Conservation (phyloP, 768 basidiomycete genomes). For the Boletus subcaerulescens region DNA sequence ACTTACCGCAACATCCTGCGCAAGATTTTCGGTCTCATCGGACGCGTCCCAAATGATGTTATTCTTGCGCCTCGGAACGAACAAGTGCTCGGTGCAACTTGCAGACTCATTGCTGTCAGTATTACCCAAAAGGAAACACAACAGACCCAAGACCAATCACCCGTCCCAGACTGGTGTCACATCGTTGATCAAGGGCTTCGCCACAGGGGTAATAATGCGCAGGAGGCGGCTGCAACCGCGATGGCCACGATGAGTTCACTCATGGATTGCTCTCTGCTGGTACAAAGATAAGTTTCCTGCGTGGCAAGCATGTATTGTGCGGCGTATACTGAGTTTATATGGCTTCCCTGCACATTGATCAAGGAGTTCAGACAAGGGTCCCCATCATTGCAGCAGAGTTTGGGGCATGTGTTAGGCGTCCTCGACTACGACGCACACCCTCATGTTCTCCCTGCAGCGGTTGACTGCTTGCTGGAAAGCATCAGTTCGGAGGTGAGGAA, state of each 20-base stretch:
- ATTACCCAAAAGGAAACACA: constrained; percentile 57
- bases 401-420: constrained; percentile 65
- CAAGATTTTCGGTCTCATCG: constrained; percentile 67
- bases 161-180: constrained; percentile 60
- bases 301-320: constrained; percentile 5
- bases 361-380: constrained; percentile 53
- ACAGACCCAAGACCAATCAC: constrained; percentile 34
- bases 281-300: constrained; percentile 67
- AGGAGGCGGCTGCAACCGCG: constrained; percentile 73
- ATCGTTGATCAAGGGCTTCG: constrained; percentile 72
- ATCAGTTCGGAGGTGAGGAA: constrained; percentile 52
- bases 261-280: constrained; percentile 57
- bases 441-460: constrained; percentile 50
- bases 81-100: constrained; percentile 67
- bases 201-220: constrained; percentile 59
- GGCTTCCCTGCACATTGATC: constrained; percentile 51
- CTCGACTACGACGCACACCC: constrained; percentile 61
- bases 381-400: constrained; percentile 64
- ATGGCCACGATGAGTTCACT: constrained; percentile 68
- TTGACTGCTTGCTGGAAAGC: constrained; percentile 58
- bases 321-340: constrained; percentile 18
- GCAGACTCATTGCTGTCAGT: constrained; percentile 62
- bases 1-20: not conserved
- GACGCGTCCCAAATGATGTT: constrained; percentile 52
- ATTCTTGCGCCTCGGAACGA: constrained; percentile 68